Conservation (phyloP, 2,329 filamentous ascomycete genomes). For the Cordyceps tenuipes region DNA sequence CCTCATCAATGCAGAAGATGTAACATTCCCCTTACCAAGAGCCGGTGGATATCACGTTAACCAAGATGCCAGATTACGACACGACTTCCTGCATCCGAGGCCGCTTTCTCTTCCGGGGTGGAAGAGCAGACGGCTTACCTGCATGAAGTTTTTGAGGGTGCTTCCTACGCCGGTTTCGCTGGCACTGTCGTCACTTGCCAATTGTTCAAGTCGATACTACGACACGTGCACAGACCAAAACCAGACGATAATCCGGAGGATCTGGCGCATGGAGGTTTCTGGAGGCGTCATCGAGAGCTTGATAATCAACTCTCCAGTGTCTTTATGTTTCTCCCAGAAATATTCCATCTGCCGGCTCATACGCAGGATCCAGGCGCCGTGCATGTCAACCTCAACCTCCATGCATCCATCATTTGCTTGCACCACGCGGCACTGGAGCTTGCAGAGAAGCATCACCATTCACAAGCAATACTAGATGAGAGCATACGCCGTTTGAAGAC, state of each 20-base stretch:
- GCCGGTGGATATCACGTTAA: background rate
- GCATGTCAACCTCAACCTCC: conserved; percentile 80
- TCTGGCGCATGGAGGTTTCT: conserved; percentile 67
- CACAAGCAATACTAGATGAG: conserved; percentile 55
- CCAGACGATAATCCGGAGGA: conserved; percentile 66
- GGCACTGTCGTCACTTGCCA: conserved; percentile 66
- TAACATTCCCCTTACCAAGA: conserved; percentile 20
- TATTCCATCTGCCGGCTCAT: conserved; percentile 62
- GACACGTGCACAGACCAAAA: conserved; percentile 67
- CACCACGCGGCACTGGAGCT: conserved; percentile 85
- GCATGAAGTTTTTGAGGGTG: conserved; percentile 53
- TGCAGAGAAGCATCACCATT: conserved; percentile 62
- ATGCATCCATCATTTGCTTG: conserved; percentile 79
- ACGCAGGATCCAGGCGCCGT: conserved; percentile 64
- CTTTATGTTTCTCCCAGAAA: conserved; percentile 69
- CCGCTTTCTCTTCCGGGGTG: conserved; percentile 61
- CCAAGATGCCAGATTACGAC: conserved; percentile 52
- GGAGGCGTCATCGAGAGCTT: conserved; percentile 74
- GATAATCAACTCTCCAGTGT: conserved; percentile 73
- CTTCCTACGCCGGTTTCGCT: conserved; percentile 61
- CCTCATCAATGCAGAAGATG: conserved; percentile 65
- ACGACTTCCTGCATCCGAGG: conserved; percentile 70
- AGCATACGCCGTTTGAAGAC: conserved; percentile 68
- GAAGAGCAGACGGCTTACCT: conserved; percentile 56
- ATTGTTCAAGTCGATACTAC: conserved; percentile 72